These are phyloP conservation scores for Ogataea henricii DNA, from an alignment of 805 yeast species.

Conservation along the genomic window DNA sequence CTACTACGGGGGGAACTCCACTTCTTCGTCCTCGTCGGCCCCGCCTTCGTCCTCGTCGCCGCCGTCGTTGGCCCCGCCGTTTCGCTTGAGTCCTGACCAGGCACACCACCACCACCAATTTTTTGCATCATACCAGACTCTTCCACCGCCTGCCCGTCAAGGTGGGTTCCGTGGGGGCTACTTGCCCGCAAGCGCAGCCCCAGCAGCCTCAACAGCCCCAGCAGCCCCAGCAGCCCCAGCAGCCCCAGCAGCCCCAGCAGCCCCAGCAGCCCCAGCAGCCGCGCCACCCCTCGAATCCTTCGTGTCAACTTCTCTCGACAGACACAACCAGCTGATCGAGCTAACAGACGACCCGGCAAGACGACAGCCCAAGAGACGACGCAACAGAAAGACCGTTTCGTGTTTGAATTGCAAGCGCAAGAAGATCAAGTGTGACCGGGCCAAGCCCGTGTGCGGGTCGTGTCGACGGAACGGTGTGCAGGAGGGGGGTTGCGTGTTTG, in stretches of 20 bases:
- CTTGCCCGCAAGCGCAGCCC: no score
- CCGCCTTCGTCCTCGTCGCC: no score
- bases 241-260: background rate
- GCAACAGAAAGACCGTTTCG: constrained; percentile 50
- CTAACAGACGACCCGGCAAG: constrained; percentile 16
- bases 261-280: background rate
- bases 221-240: background rate
- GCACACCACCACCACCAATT: no score
- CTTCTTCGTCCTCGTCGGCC: no score
- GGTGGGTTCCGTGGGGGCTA: no score
- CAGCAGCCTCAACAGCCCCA: no score
- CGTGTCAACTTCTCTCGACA: constrained; percentile 21
- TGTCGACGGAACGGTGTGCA: constrained; percentile 29
- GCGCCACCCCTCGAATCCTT: constrained; percentile 8
- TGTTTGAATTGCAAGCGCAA: constrained; percentile 46
- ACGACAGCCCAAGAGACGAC: constrained; percentile 31
- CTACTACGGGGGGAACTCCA: no score
- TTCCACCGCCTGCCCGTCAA: no score
- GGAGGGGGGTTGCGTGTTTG: constrained; percentile 28
- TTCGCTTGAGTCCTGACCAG: no score
- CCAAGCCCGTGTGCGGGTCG: constrained; percentile 37
- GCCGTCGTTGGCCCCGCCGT: no score
- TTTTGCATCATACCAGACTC: no score
- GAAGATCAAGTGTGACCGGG: constrained; percentile 47
- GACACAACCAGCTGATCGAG: constrained; percentile 20